Evolutionary conservation across 176 grass and related monocot genomes (phyloP), one percentile per base, ranked within the genome.

Genomic region (Tuctoria greenei): DNA sequence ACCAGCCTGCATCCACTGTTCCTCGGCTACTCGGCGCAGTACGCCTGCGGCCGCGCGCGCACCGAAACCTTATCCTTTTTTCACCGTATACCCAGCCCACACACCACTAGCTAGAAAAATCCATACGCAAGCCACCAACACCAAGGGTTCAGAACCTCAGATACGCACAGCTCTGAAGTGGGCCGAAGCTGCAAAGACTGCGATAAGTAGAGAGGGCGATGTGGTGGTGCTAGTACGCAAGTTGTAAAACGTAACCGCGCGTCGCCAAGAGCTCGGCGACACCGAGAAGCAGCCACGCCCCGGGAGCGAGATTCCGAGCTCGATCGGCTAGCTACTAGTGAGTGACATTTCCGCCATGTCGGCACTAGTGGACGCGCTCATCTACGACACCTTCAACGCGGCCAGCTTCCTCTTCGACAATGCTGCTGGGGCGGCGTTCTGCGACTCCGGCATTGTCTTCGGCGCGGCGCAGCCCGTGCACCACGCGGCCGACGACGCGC

Each of bases 331-430:
- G 8, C 1, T 8, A 40, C 42, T 20, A 54, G 20, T 7, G 6
- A 54, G 23, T 24, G 34, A 57, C 16, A n/a, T 15, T 15, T 37
- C 6, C 57, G 38, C 13, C 80, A 95, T 91, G 88, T 77, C 74
- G 61, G 76, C 88, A 6, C 80, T 91, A 39, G 82, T 83, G 71
- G 89, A 88, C 75, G 62, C 69, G 43, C 74, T 75, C 86, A 72
- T 91, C 78, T 95, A 87, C 79, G 86, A 89, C 73, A 89, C 89
- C 77, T 89, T 91, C 77, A 84, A 87, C 82, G 86, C 55, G 4
- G 55, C 83, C 26, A 67, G 62, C 26, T 70, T 87, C 65, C 66
- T 93, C 57, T 89, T 87, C 77, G 75, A 87, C 90, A 64, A 79
- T 31, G 77, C 64, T 6, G 38, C 75, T 13, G 45, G 10, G 20